Percentiles rank a stretch among this genome's conserved stretches.
Conservation (phyloP, 805 yeast species). For the Candida tammaniensis region DNA sequence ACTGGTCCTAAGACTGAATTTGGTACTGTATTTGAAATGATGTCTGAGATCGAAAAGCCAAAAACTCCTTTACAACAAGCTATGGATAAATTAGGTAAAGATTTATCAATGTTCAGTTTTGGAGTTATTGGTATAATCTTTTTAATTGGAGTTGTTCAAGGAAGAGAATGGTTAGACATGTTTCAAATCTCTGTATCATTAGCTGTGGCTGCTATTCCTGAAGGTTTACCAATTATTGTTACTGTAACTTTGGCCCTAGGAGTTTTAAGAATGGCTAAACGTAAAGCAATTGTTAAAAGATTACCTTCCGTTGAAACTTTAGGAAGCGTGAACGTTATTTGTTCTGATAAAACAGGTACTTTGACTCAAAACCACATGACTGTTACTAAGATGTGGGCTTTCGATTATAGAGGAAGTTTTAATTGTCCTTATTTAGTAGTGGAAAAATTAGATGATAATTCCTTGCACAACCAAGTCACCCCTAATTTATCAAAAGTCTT, state of each 20-base stretch:
- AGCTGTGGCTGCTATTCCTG: slow-evolving; percentile 99
- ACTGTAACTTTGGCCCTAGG: slow-evolving; percentile 97
- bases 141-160: slow-evolving; percentile 84
- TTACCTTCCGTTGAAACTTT: slow-evolving; percentile 93
- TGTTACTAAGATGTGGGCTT: slow-evolving; percentile 77
- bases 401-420: slow-evolving; percentile 48
- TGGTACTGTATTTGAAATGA: slow-evolving; percentile 93
- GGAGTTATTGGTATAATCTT: slow-evolving; percentile 89
- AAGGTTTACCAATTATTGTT: slow-evolving; percentile 96
- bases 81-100: slow-evolving; percentile 94
- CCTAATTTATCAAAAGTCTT: slow-evolving; percentile 54
- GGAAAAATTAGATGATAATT: slow-evolving; percentile 44
- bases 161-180: slow-evolving; percentile 96
- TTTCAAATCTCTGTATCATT: slow-evolving; percentile 94
- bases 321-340: slow-evolving; percentile 91
- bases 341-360: slow-evolving; percentile 85
- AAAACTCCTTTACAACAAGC: slow-evolving; percentile 94
- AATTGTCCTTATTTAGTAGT: slow-evolving; percentile 43
- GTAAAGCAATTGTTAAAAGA: slow-evolving; percentile 90
- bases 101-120: slow-evolving; percentile 80
- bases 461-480: slow-evolving; percentile 45
- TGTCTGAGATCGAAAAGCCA: slow-evolving; percentile 93
- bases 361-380: slow-evolving; percentile 91
- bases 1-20: slow-evolving; percentile 89
- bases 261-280: slow-evolving; percentile 92